phyloP scores from a whole-genome alignment of 352 stramenopile species.

The Globisporangium radiosum region DNA sequence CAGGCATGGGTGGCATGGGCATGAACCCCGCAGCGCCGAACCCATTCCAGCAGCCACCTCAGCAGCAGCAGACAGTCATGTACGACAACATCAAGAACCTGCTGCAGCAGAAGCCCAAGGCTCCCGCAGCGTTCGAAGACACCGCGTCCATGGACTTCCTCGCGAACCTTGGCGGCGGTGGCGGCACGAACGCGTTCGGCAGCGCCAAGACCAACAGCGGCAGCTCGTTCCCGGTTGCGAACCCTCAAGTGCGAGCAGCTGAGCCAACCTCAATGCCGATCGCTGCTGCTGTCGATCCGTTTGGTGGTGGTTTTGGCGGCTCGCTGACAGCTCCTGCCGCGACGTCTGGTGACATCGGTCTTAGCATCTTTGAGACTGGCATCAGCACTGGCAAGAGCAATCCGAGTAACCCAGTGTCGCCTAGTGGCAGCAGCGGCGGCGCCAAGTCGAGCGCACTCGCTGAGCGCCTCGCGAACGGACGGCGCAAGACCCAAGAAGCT shows the following conservation, averaged over 20 bases:
- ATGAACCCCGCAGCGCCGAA: slow-evolving; percentile 18
- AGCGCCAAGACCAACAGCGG: slow-evolving; percentile 25
- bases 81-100: slow-evolving; percentile 85
- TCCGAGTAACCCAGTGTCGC: neutral
- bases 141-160: slow-evolving; percentile 58
- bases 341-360: slow-evolving; percentile 1
- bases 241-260: slow-evolving; percentile 12
- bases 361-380: slow-evolving; percentile 16
- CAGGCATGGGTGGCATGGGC: slow-evolving; percentile 6
- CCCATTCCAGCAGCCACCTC: slow-evolving; percentile 17
- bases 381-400: neutral
- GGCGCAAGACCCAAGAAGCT: slow-evolving; percentile 64
- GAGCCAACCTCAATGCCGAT: slow-evolving; percentile 16
- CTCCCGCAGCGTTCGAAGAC: slow-evolving; percentile 28
- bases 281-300: slow-evolving; percentile 15
- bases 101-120: slow-evolving; percentile 62
- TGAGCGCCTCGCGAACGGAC: slow-evolving; percentile 51
- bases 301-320: slow-evolving; percentile 18
- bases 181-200: neutral
- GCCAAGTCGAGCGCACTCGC: slow-evolving; percentile 55
- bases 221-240: slow-evolving; percentile 15
- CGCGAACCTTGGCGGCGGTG: slow-evolving; percentile 39
- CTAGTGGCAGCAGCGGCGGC: slow-evolving; percentile 1
- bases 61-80: slow-evolving; percentile 48
- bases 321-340: slow-evolving; percentile 5